A percentile compares a stretch with the other conserved stretches of the same genome.
Conservation (phyloP, 345 rosid species). For the Ricinus communis region DNA sequence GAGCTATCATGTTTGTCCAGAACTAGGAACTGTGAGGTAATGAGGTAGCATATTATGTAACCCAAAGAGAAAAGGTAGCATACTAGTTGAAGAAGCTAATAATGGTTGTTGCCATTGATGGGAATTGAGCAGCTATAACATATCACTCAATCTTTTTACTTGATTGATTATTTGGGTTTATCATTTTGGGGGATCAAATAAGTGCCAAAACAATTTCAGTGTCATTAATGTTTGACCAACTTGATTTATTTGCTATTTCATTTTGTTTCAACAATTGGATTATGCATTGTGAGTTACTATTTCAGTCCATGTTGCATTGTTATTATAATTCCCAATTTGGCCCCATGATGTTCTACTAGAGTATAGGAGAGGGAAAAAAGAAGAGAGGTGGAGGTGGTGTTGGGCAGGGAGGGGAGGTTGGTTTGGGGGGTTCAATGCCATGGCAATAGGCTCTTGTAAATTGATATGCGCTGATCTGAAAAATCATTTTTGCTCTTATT, state of each 20-base stretch:
- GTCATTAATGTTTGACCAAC: not conserved
- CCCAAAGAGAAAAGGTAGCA: no score
- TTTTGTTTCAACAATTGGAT: slow-evolving; percentile 3
- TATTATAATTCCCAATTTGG: not conserved
- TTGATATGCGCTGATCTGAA: not conserved
- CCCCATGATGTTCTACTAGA: no score
- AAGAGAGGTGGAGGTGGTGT: no score
- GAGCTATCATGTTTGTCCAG: not conserved
- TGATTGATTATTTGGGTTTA: not conserved
- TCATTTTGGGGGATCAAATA: not conserved
- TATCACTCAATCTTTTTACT: not conserved
- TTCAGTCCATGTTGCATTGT: not conserved
- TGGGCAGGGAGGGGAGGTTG: not conserved
- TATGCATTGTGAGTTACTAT: not conserved
- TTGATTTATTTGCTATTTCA: not conserved
- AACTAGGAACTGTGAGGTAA: not conserved
- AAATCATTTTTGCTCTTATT: no score
- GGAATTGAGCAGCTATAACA: slow-evolving; percentile 2
- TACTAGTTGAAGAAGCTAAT: not conserved
- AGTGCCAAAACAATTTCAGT: not conserved
- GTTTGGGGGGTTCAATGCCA: no score
- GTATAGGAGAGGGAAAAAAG: no score
- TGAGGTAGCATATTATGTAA: not conserved
- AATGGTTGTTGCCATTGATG: not conserved
- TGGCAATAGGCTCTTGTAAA: not conserved